phyloP scores from a whole-genome alignment of 2,329 filamentous ascomycete species.

The Fusarium paranaense region DNA sequence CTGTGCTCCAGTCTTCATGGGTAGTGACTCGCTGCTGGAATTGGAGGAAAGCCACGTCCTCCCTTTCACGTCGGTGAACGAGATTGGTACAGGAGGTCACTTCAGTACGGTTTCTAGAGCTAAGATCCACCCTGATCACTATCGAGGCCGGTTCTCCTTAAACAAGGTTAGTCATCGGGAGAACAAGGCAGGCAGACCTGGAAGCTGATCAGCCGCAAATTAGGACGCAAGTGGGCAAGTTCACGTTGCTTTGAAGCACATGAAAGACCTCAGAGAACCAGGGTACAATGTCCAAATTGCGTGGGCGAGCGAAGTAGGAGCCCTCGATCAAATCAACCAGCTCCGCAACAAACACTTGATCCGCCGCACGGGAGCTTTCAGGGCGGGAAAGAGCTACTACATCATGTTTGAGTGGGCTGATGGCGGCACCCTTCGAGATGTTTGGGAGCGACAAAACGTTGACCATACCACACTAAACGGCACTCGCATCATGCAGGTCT shows the following conservation, averaged over 20 bases:
- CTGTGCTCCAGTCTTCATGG: conserved; percentile 2
- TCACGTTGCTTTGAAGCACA: conserved; percentile 17
- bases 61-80: neutral
- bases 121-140: conserved; percentile 4
- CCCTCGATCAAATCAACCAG: conserved; percentile 15
- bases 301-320: conserved; percentile 5
- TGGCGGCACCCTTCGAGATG: conserved; percentile 23
- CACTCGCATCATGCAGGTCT: conserved; percentile 1
- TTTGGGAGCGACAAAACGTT: conserved; percentile 3
- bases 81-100: conserved; percentile 6
- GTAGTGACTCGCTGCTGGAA: neutral
- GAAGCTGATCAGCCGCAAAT: neutral
- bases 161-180: neutral
- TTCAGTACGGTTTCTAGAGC: conserved; percentile 22
- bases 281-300: neutral
- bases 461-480: neutral
- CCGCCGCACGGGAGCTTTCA: conserved; percentile 19
- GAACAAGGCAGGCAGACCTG: neutral
- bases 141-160: neutral
- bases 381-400: neutral
- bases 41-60: conserved; percentile 1
- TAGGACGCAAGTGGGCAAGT: neutral
- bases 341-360: conserved; percentile 20
- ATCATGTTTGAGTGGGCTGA: conserved; percentile 34
- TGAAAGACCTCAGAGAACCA: conserved; percentile 7